phyloP scores from a whole-genome alignment of 805 yeast genomes.

The Pichia rugopelliculosa region DNA sequence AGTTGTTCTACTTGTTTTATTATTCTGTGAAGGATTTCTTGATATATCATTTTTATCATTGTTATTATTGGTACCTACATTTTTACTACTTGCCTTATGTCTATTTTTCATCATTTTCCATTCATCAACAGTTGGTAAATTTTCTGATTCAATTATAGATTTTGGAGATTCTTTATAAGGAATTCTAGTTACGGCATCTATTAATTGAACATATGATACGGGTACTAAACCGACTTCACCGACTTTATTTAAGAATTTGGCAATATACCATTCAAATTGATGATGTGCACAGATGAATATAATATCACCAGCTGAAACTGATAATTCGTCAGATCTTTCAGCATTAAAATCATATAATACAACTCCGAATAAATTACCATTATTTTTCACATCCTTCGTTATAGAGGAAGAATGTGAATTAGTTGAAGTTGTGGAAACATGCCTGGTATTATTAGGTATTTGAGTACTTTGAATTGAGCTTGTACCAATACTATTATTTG shows the following conservation, averaged over 20 bases:
- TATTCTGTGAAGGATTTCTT: conserved; percentile 12
- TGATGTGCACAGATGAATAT: conserved; percentile 94
- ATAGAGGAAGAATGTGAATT: not conserved
- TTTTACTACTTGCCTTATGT: conserved; percentile 78
- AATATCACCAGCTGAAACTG: conserved; percentile 78
- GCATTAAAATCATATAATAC: conserved; percentile 84
- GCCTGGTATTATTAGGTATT: conserved; percentile 15
- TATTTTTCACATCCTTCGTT: conserved; percentile 14
- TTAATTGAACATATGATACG: conserved; percentile 76
- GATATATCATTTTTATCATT: conserved; percentile 1
- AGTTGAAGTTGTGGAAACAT: not conserved
- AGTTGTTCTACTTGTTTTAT: not conserved
- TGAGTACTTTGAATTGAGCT: not conserved
- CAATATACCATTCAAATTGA: conserved; percentile 95
- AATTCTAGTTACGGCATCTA: conserved; percentile 65
- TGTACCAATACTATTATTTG: conserved; percentile 2
- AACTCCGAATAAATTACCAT: conserved; percentile 60
- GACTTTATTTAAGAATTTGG: conserved; percentile 87
- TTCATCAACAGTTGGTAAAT: conserved; percentile 86
- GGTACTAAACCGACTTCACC: conserved; percentile 99
- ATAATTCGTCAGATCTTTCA: conserved; percentile 75
- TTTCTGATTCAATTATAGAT: conserved; percentile 50
- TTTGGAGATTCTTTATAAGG: conserved; percentile 42
- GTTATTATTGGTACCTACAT: conserved; percentile 19
- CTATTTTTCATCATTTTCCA: conserved; percentile 90